These are phyloP conservation scores for Cladosporium sp. DNA, from an alignment of 2,329 filamentous ascomycete genomes.

Conservation along the genomic window DNA sequence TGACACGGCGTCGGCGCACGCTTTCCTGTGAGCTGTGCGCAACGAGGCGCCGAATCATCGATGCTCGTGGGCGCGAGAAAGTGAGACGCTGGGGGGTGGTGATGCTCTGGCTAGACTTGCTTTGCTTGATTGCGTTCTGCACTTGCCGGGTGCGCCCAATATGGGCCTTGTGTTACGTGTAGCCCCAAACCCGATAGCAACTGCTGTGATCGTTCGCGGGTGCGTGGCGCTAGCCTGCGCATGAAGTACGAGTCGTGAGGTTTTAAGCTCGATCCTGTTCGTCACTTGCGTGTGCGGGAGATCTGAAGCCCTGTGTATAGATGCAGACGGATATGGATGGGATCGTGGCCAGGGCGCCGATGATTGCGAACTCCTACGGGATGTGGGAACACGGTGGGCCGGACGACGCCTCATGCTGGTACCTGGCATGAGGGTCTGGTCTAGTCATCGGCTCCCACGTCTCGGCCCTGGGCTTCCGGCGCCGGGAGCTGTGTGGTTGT, in stretches of 20 bases:
- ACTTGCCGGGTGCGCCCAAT: conserved; percentile 6
- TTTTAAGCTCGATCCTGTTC: neutral
- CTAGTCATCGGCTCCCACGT: conserved; percentile 16
- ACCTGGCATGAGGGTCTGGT: conserved; percentile 18
- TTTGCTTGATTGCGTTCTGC: neutral
- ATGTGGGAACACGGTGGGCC: conserved; percentile 6
- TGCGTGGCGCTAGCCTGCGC: conserved; percentile 3
- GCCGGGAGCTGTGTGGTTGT: conserved; percentile 5
- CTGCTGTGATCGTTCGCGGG: conserved; percentile 10
- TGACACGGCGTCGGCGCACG: conserved; percentile 16
- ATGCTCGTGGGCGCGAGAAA: conserved; percentile 5
- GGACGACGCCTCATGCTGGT: conserved; percentile 16
- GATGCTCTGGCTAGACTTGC: neutral
- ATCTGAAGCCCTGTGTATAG: conserved; percentile 11
- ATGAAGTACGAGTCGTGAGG: conserved; percentile 2
- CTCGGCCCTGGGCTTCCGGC: conserved; percentile 16
- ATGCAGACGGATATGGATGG: neutral
- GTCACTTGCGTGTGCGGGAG: conserved; percentile 1
- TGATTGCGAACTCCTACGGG: conserved; percentile 5
- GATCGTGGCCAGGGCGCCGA: neutral
- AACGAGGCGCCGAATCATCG: conserved; percentile 15
- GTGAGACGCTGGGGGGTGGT: conserved; percentile 8
- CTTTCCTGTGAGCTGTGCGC: conserved; percentile 7
- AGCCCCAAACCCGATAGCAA: neutral
- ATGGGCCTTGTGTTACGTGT: conserved; percentile 12